Conservation (phyloP, 2,329 filamentous ascomycete genomes). For the Zasmidium citrigriseum region DNA sequence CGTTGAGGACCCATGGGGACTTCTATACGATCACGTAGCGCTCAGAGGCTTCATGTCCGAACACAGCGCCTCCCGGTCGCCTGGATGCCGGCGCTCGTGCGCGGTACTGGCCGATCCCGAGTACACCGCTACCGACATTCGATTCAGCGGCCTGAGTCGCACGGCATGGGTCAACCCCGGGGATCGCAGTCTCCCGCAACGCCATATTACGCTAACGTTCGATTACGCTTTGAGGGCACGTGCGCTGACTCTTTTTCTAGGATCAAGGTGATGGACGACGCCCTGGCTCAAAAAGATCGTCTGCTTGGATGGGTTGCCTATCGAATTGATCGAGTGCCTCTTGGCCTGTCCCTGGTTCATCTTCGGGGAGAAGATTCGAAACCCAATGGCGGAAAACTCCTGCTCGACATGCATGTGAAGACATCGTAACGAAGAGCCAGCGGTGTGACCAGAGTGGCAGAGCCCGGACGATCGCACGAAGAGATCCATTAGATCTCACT, state of each 20-base stretch:
- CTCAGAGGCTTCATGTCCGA: neutral
- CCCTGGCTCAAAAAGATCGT: slow-evolving; percentile 68
- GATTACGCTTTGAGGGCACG: neutral
- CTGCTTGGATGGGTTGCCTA: slow-evolving; percentile 88
- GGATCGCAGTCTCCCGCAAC: neutral
- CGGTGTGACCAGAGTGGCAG: too few relatives aligned
- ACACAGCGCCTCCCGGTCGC: neutral
- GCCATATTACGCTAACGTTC: neutral
- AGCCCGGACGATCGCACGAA: neutral
- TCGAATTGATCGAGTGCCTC: slow-evolving; percentile 74
- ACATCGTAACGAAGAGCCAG: too few relatives aligned
- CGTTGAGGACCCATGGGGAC: slow-evolving; percentile 11
- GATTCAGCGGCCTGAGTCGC: neutral
- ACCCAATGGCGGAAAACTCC: slow-evolving; percentile 65
- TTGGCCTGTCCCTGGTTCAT: slow-evolving; percentile 76
- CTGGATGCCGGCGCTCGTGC: slow-evolving; percentile 8
- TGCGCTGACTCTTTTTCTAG: slow-evolving; percentile 37
- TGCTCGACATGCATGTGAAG: slow-evolving; percentile 55
- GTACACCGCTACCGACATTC: slow-evolving; percentile 6
- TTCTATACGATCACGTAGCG: neutral
- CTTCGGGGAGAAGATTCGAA: slow-evolving; percentile 70
- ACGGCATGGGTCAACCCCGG: neutral
- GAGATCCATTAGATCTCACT: neutral
- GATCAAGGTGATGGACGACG: slow-evolving; percentile 84
- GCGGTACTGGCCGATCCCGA: neutral